These are phyloP conservation scores for Niebla homalea DNA, from an alignment of 495 filamentous ascomycete species.

Conservation along the genomic window DNA sequence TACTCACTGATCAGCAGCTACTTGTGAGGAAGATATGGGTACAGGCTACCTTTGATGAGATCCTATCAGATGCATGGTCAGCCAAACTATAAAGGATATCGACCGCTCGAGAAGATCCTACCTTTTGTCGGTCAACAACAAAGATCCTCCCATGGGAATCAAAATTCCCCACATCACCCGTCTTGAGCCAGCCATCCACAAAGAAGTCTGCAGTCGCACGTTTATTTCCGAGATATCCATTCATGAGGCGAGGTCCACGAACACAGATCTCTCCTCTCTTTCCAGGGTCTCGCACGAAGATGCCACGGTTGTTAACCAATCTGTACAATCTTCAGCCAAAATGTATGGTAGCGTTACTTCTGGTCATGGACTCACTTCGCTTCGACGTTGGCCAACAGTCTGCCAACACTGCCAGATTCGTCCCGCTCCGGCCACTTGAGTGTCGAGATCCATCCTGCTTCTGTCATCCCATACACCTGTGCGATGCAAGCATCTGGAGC, in stretches of 20 bases:
- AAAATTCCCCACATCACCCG: constrained; percentile 58
- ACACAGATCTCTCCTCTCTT: constrained; percentile 39
- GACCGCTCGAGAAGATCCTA: neutral
- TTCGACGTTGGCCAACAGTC: constrained; percentile 25
- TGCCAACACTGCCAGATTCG: constrained; percentile 29
- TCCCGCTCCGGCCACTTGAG: constrained; percentile 29
- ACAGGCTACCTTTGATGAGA: constrained; percentile 48
- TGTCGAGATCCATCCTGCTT: constrained; percentile 37
- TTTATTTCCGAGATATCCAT: constrained; percentile 21
- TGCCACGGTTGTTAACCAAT: constrained; percentile 36
- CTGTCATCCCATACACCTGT: constrained; percentile 31
- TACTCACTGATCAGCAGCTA: neutral
- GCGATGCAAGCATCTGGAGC: constrained; percentile 22
- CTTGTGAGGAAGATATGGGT: neutral
- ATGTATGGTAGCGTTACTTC: neutral
- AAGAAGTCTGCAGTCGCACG: constrained; percentile 16
- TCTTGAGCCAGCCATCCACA: constrained; percentile 53
- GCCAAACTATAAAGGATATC: constrained; percentile 13
- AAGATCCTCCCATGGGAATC: constrained; percentile 42
- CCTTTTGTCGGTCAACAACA: constrained; percentile 67
- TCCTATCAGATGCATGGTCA: constrained; percentile 36
- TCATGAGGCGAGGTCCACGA: constrained; percentile 30
- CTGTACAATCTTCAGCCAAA: constrained; percentile 4
- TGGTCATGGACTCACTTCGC: constrained; percentile 17
- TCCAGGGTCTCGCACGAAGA: constrained; percentile 35